Percentiles rank a stretch among this genome's conserved stretches.
phyloP scores from a whole-genome alignment of 2,329 filamentous ascomycete genomes.

The Gaeumannomyces tritici region DNA sequence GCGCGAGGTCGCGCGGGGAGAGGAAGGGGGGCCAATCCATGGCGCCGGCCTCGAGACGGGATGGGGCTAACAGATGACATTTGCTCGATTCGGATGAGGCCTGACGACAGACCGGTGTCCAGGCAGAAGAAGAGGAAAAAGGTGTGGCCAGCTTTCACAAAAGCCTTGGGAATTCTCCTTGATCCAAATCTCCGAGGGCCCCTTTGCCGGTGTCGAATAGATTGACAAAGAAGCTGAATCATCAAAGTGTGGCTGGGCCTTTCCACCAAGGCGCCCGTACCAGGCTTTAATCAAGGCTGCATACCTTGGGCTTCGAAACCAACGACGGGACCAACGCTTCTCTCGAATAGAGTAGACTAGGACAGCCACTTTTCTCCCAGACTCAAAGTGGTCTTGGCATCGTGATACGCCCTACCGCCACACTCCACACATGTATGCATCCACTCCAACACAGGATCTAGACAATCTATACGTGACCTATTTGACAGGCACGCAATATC shows the following conservation, averaged over 20 bases:
- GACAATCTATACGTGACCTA: neutral
- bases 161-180: neutral
- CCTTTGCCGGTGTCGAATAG: neutral
- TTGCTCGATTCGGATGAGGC: neutral
- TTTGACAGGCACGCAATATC: neutral
- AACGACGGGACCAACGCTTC: neutral
- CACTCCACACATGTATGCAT: too few relatives aligned
- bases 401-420: neutral
- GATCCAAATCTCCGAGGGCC: neutral
- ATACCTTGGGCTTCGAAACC: neutral
- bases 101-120: neutral
- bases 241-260: neutral
- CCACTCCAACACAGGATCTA: neutral
- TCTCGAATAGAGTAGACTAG: neutral
- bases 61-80: neutral
- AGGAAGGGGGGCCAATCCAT: neutral
- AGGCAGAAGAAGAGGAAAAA: neutral
- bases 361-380: neutral
- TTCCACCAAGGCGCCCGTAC: neutral
- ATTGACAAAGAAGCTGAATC: neutral
- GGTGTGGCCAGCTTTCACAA: neutral
- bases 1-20: neutral
- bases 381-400: neutral
- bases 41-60: neutral
- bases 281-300: neutral